Evolutionary conservation across 768 basidiomycete species (phyloP).

Genomic region (Agaricus blazei): DNA sequence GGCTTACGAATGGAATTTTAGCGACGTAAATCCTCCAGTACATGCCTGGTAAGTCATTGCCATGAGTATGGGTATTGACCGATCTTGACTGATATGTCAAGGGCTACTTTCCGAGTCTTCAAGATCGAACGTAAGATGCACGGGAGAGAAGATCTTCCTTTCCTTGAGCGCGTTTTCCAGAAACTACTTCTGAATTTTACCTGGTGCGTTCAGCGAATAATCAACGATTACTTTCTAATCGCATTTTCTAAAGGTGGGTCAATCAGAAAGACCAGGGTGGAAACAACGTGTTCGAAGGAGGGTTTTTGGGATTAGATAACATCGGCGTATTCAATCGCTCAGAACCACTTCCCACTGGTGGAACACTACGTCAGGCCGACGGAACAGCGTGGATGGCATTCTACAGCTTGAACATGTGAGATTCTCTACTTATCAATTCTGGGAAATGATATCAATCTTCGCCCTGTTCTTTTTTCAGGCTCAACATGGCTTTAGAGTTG

Average conservation of each 20-base stretch:
- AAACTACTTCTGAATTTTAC: constrained; percentile 96
- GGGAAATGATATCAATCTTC: not conserved
- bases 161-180: constrained; percentile 98
- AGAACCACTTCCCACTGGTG: constrained; percentile 94
- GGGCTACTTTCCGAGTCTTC: constrained; percentile 97
- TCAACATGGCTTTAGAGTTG: constrained; percentile 95
- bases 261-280: constrained; percentile 96
- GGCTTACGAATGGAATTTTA: constrained; percentile 99
- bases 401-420: constrained; percentile 93
- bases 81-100: constrained; percentile 20
- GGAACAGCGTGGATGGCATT: constrained; percentile 99
- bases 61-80: not conserved
- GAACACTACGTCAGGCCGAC: constrained; percentile 91
- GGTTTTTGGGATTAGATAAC: constrained; percentile 96
- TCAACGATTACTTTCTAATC: not conserved
- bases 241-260: constrained; percentile 69
- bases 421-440: not conserved
- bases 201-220: constrained; percentile 45
- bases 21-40: constrained; percentile 97
- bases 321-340: constrained; percentile 98
- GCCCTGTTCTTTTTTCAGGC: constrained; percentile 39
- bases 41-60: constrained; percentile 76
- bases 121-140: constrained; percentile 97
- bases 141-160: constrained; percentile 83
- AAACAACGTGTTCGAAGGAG: constrained; percentile 96